Evolutionary conservation across 108 stramenopile genomes (phyloP), one percentile per base, ranked within the genome.

Genomic region (Ochromonas danica): DNA sequence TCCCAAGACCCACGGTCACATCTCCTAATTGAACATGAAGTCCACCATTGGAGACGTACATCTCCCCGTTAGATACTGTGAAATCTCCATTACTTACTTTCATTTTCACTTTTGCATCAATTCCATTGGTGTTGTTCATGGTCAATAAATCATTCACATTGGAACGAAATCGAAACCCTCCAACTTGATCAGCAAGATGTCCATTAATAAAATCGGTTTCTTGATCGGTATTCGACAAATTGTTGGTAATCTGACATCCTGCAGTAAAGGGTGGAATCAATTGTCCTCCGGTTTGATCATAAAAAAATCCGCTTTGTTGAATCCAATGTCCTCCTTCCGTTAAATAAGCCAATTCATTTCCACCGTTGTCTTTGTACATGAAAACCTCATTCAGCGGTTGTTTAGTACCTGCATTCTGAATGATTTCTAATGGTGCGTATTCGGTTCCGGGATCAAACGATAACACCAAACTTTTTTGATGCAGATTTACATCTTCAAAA

Each of bases 11-110:
- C 51, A 57, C 51, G 51, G 51, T 57, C 51, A 57, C 51, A 57
- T 57, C 51, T 57, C 51, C 51, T 57, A 57, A 57, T 57, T 57
- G 51, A 57, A 57, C 51, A 57, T 57, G 51, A 57, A 57, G 51
- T 57, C 51, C 51, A 57, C 51, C 51, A 57, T 57, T 57, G 51
- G 51, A 57, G 51, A 57, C 51, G 51, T 57, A 57, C 51, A 57
- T 57, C 51, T 57, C 51, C 51, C 51, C 51, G 51, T 57, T 57
- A 57, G 51, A 57, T 57, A 57, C 51, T 57, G 51, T 57, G 51
- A 57, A 57, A 57, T 57, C 51, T 57, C 51, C 51, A 57, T 57
- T 57, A 57, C 51, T 57, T 57, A 57, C 51, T 57, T 57, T 57
- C 51, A 57, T 57, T 57, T 57, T 57, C 51, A 57, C 51, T 57